Evolutionary conservation across 2,329 filamentous ascomycete genomes (phyloP), one percentile per base, ranked within the genome.

Genomic region (Claviceps humidiphila): DNA sequence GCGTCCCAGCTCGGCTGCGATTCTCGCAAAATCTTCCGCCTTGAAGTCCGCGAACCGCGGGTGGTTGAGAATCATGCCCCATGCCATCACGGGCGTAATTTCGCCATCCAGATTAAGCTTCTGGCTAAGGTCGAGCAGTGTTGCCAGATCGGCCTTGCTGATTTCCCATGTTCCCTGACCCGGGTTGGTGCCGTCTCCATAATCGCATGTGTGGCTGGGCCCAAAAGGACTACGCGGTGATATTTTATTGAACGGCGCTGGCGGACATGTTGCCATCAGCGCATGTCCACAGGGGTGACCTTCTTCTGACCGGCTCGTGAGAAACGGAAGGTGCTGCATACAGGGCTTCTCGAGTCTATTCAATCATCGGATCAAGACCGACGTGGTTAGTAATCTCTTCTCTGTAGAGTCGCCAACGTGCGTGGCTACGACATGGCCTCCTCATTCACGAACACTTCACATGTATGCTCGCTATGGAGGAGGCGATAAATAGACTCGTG

Each of bases 51-150:
- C 64, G 57, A 90, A 81, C 56, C 84, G 75, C 40, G 85, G 80
- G 66, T 93, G 84, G 46, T 75, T 77, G 56, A 89, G 72, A 49
- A 97, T 77, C 69, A 87, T 85, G 49, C 88, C 85, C 81, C 93
- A 91, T 0, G 90, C 90, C 88, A 95, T 95, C 58, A 96, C 87
- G 0, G 93, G 93, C 17, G 91, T 97, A 61, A 97, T 87, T 69
- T 94, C 88, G 50, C 89, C 89, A 55, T 93, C 87, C 2, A 93
- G 80, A 59, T 93, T 84, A 26, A 96, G 75, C 60, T 84, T 82
- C 59, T 83, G 80, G 70, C 89, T 95, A 52, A 96, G 76, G 63
- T 95, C 86, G 55, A 96, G 77, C 51, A 97, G 74, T 51, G 86
- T 94, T 50, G 83, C 73, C 49, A 98, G 75, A 61, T 93, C 88